A percentile compares a stretch with the other conserved stretches of the same genome.
These are phyloP conservation scores for Talaromyces albobiverticillius DNA, from an alignment of 2,329 filamentous ascomycete genomes.

Conservation along the genomic window DNA sequence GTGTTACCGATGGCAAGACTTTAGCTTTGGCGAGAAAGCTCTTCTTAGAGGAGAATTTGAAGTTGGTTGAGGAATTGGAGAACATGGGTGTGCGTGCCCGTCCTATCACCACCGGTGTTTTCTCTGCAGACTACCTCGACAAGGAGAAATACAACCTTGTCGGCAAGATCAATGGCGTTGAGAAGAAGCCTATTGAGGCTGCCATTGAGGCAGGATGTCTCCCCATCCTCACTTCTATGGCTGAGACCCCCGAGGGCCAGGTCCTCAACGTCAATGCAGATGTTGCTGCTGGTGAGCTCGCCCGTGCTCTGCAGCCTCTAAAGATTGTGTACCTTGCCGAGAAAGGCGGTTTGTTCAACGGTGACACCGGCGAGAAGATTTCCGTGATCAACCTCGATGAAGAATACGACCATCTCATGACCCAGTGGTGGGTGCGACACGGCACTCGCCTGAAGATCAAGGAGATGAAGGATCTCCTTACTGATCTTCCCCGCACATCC, in stretches of 20 bases:
- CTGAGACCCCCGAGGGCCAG: conserved; percentile 85
- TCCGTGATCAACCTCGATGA: conserved; percentile 96
- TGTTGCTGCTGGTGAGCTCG: conserved; percentile 90
- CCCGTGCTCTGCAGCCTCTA: conserved; percentile 80
- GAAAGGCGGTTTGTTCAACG: conserved; percentile 94
- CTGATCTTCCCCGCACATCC: conserved; percentile 82
- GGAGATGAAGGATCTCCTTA: conserved; percentile 92
- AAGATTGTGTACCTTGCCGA: conserved; percentile 99
- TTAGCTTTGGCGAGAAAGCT: conserved; percentile 85
- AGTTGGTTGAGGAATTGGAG: conserved; percentile 85
- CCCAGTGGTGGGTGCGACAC: conserved; percentile 90
- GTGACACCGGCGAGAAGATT: conserved; percentile 90
- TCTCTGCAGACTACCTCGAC: conserved; percentile 91
- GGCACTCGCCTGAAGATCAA: conserved; percentile 95
- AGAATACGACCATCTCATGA: conserved; percentile 90
- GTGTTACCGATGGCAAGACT: conserved; percentile 94
- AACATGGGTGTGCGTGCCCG: conserved; percentile 84
- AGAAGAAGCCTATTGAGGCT: conserved; percentile 84
- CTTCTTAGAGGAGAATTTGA: conserved; percentile 93
- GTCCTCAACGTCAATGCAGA: conserved; percentile 98
- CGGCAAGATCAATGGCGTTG: conserved; percentile 90
- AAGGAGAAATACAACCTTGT: conserved; percentile 95
- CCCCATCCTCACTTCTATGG: conserved; percentile 93
- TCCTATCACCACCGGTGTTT: conserved; percentile 84
- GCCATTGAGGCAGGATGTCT: conserved; percentile 89